These are phyloP conservation scores for Yamadazyma trypodendri DNA, from an alignment of 1,139 yeast species.

Conservation along the genomic window DNA sequence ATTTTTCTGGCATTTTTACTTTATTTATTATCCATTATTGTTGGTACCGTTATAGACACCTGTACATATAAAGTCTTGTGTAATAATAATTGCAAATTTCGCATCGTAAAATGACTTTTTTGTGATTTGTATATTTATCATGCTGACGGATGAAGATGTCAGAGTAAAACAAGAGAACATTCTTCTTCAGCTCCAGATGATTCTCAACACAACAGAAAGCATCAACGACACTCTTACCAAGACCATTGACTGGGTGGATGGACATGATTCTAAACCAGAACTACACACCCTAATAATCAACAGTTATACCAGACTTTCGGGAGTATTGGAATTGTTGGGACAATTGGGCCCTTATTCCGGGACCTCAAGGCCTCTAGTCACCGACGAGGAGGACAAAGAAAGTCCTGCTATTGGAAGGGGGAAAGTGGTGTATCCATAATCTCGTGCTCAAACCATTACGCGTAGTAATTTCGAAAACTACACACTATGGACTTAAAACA, in stretches of 20 bases:
- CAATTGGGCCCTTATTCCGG: not conserved
- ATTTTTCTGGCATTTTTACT: constrained; percentile 1
- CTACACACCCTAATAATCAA: constrained; percentile 12
- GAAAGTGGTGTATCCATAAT: not conserved
- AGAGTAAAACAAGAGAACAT: constrained; percentile 22
- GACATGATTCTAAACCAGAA: constrained; percentile 6
- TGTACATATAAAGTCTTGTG: constrained; percentile 1
- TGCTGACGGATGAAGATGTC: constrained; percentile 1
- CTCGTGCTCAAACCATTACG: not conserved
- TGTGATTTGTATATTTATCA: not conserved
- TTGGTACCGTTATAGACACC: not conserved
- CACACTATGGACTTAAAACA: constrained; percentile 31
- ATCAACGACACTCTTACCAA: constrained; percentile 29
- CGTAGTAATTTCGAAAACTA: constrained; percentile 7
- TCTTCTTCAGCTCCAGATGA: constrained; percentile 32
- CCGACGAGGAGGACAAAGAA: not conserved
- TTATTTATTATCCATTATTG: not conserved
- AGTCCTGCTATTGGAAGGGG: constrained; percentile 1
- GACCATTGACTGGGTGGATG: constrained; percentile 22
- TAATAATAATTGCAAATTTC: too few species aligned
- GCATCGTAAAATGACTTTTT: not conserved
- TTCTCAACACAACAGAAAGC: constrained; percentile 28
- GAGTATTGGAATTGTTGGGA: constrained; percentile 10
- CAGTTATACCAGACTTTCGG: constrained; percentile 9
- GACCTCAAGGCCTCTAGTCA: too few species aligned